Percentiles rank a stretch among this genome's conserved stretches.
phyloP scores from a whole-genome alignment of 305 asterid genomes.

The Fraxinus ornus region DNA sequence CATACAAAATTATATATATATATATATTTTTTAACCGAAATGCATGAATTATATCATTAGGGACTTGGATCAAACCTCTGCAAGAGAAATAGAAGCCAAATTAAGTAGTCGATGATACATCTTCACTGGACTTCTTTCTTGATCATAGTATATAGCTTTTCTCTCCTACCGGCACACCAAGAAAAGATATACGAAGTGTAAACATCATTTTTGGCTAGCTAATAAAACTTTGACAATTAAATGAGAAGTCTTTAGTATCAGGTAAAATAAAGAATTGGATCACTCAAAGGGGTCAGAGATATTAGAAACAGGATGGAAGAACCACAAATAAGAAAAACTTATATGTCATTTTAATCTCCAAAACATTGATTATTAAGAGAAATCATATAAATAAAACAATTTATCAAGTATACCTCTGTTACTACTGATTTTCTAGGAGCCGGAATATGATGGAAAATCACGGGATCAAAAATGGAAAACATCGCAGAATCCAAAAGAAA shows the following conservation, averaged over 20 bases:
- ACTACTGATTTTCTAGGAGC: conserved; percentile 25
- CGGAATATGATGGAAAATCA: conserved; percentile 34
- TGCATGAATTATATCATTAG: not conserved
- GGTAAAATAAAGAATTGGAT: not conserved
- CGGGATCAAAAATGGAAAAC: conserved; percentile 55
- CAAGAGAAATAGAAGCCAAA: conserved; percentile 69
- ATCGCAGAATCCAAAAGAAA: conserved; percentile 57
- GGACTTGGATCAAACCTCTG: conserved; percentile 51
- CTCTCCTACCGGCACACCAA: conserved; percentile 37
- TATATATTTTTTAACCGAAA: not conserved
- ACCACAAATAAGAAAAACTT: not conserved
- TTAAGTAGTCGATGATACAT: conserved; percentile 63
- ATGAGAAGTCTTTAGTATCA: not conserved
- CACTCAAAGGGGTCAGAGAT: not conserved
- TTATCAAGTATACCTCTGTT: conserved; percentile 44
- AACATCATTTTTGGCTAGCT: not conserved
- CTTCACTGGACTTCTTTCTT: conserved; percentile 37
- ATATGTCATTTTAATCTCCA: not conserved
- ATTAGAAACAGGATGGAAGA: not conserved
- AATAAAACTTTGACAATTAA: not conserved
- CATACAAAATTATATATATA: not conserved
- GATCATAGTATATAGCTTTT: conserved; percentile 17
- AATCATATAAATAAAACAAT: not conserved
- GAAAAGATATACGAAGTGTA: not conserved
- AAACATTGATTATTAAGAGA: not conserved